A percentile compares a stretch with the other conserved stretches of the same genome.
Evolutionary conservation across 208 protist genomes (phyloP).

Genomic region (Leishmania turanica): DNA sequence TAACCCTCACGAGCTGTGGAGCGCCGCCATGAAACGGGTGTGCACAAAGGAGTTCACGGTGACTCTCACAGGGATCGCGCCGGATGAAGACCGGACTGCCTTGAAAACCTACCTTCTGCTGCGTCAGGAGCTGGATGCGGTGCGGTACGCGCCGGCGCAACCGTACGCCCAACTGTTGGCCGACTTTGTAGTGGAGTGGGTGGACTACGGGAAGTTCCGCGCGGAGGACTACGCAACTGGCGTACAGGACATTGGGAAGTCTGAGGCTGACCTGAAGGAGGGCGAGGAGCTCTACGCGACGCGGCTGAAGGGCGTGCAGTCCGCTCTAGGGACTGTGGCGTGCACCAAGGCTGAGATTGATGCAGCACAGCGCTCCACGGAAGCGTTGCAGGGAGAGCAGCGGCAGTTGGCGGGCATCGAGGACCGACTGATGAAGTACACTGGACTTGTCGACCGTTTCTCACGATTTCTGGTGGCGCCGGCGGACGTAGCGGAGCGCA

Average conservation of each 20-base stretch:
- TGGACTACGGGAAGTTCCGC: slow-evolving; percentile 34
- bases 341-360: slow-evolving; percentile 18
- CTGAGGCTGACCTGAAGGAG: not conserved
- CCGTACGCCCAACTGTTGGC: slow-evolving; percentile 50
- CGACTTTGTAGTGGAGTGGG: slow-evolving; percentile 58
- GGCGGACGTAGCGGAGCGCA: slow-evolving; percentile 28
- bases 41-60: slow-evolving; percentile 43
- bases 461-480: slow-evolving; percentile 36
- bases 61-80: slow-evolving; percentile 30
- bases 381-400: slow-evolving; percentile 34
- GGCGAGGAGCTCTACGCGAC: slow-evolving; percentile 12
- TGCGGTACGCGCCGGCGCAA: slow-evolving; percentile 50
- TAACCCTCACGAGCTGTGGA: slow-evolving; percentile 61
- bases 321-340: slow-evolving; percentile 12
- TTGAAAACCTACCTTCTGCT: slow-evolving; percentile 27
- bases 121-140: slow-evolving; percentile 42
- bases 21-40: slow-evolving; percentile 40
- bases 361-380: slow-evolving; percentile 24
- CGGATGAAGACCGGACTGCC: not conserved
- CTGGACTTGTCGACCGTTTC: slow-evolving; percentile 73
- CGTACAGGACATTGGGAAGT: slow-evolving; percentile 3
- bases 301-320: slow-evolving; percentile 11
- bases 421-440: slow-evolving; percentile 49
- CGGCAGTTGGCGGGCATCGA: slow-evolving; percentile 30
- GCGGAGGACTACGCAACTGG: slow-evolving; percentile 13